Evolutionary conservation across 179 eudicot species (phyloP), one percentile per base, ranked within the genome.

Genomic region (Drosera spatulata): DNA sequence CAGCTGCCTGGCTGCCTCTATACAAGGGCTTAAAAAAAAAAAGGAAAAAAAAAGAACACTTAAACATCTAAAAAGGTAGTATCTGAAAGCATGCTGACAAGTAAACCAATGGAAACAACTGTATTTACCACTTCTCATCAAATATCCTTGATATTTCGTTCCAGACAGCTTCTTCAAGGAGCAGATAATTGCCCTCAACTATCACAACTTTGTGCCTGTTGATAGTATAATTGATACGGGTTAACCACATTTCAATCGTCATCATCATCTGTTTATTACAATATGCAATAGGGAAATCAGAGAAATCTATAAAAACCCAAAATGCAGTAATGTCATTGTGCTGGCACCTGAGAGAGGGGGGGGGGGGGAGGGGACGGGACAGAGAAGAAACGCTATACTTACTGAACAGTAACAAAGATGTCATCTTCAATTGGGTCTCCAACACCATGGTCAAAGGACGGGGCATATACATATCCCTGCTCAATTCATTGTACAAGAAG

Each of bases 381-480:
- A 11, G 49, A 14, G 57, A 9, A 46, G 60, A 39, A 55, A 57
- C 37, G n/a, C 40, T 67, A 40, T 48, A 73, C 96, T 75, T 70
- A 91, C 98, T 84, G 89, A 71, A 75, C 78, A 72, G 74, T 76
- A 62, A 93, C 88, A 69, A 82, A 93, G 68, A 93, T 79, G 67
- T 86, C 99, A 75, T 89, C 94, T 80, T 93, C 88, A 45, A 88
- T 68, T 33, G 99, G 99, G 76, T 93, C 99, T 64, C 99, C 99
- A 58, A 86, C 85, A 11, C 97, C 94, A 73, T 93, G 99, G 79
- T 93, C 91, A 80, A 93, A 93, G 12, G 99, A 93, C 57, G 97
- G 99, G 50, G 70, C 96, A 78, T 73, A 86, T 42, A 83, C 97
- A 51, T 86, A 86, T 74, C 99, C 99, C 99, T 93, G 73, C 6